Evolutionary conservation across 495 filamentous ascomycete species (phyloP), one percentile per base, ranked within the genome.

Genomic region (Tuber magnatum): DNA sequence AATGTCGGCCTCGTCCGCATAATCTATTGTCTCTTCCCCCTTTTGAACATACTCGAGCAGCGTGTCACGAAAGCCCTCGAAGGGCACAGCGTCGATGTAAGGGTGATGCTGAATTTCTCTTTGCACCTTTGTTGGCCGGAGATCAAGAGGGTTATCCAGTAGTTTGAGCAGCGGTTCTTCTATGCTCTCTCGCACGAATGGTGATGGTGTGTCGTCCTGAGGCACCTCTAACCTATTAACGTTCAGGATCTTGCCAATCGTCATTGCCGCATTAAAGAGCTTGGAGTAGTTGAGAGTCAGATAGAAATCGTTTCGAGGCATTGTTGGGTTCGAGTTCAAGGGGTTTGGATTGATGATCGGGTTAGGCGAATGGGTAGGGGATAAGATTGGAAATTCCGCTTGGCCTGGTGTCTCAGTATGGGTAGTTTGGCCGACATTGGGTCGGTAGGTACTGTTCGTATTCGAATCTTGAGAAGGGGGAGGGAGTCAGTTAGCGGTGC

Each of bases 71-170:
- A 82, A 80, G 10, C 75, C 80, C 24, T 70, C 68, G 41, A 82
- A 80, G 70, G 80, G 80, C 20, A 80, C 41, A 32, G 43, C 43
- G 73, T 82, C 80, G 44, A 82, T 82, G 71, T 80, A 82, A 16
- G 80, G 80, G 35, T 82, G 80, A 69, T 82, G 80, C 24, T 43
- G 44, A 35, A 80, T 69, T 32, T 61, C 69, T 1, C 70, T 44
- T 56, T 82, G 80, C 48, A 72, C 75, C 71, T 74, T 75, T 61
- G 77, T 82, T 40, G 80, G 77, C 39, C 74, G 35, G 42, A 82
- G 69, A 51, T 82, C 80, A 32, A 68, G 69, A 20, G 78, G 56
- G 69, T 73, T 65, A 2, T 82, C 72, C 20, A 79, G 79, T 16
- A 78, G 42, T 14, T 51, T 51, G 20, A 73, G 38, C 56, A 32